phyloP scores from a whole-genome alignment of 2,329 filamentous ascomycete species.

The Hypoxylon sp. region DNA sequence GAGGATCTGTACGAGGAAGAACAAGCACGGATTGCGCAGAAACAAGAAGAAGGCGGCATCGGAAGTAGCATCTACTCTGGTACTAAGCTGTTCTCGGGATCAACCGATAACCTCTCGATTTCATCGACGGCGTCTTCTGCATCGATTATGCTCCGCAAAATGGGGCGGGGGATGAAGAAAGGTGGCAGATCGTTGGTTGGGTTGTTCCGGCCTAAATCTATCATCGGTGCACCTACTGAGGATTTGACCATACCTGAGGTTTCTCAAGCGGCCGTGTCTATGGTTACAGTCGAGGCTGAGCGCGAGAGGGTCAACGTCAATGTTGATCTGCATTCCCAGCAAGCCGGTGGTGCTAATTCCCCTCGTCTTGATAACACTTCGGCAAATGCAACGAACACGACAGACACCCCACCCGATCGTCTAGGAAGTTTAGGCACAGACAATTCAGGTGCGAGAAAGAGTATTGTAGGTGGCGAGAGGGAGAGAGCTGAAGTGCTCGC shows the following conservation, averaged over 20 bases:
- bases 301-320: conserved; percentile 86
- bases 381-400: conserved; percentile 72
- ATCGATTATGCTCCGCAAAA: conserved; percentile 96
- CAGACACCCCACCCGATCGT: conserved; percentile 65
- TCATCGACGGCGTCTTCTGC: conserved; percentile 91
- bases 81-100: conserved; percentile 86
- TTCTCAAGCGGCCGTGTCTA: conserved; percentile 88
- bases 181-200: conserved; percentile 91
- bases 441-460: conserved; percentile 79
- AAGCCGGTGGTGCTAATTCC: conserved; percentile 82
- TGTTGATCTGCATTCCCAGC: conserved; percentile 75
- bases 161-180: conserved; percentile 99
- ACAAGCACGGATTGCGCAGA: conserved; percentile 90
- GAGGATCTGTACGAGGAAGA: conserved; percentile 84
- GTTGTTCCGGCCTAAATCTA: conserved; percentile 93
- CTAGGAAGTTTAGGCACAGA: conserved; percentile 72
- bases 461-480: conserved; percentile 89
- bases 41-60: conserved; percentile 92
- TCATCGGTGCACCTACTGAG: conserved; percentile 81
- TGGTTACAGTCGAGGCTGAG: conserved; percentile 96
- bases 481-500: conserved; percentile 93
- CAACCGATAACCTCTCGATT: conserved; percentile 94
- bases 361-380: conserved; percentile 88
- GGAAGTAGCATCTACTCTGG: conserved; percentile 95
- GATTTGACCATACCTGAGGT: conserved; percentile 77